Conservation (phyloP, 2,329 filamentous ascomycete genomes). For the Elsinoe arachidis region DNA sequence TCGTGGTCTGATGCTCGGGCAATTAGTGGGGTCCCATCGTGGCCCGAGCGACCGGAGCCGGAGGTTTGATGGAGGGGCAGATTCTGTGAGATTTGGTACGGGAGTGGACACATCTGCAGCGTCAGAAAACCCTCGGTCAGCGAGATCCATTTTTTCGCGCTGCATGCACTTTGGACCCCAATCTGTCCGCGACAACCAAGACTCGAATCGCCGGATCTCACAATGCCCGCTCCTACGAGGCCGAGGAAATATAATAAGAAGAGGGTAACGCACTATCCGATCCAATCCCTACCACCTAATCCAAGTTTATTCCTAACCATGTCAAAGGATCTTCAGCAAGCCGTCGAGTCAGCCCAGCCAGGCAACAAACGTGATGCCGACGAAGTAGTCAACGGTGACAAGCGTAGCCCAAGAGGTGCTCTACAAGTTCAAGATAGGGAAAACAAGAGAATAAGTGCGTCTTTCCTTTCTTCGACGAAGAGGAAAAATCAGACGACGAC, state of each 20-base stretch:
- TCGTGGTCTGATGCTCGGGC: neutral
- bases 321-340: slow-evolving; percentile 11
- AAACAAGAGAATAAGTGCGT: slow-evolving; percentile 18
- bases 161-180: neutral
- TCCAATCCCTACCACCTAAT: neutral
- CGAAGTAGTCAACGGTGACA: slow-evolving; percentile 10
- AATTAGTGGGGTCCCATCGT: neutral
- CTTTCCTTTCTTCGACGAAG: neutral
- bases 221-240: slow-evolving; percentile 8
- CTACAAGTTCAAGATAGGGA: slow-evolving; percentile 15
- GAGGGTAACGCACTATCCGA: slow-evolving; percentile 2
- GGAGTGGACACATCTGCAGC: too few relatives aligned
- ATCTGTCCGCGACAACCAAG: neutral
- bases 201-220: neutral
- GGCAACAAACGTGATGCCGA: slow-evolving; percentile 11
- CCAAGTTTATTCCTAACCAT: neutral
- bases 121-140: neutral
- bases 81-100: neutral
- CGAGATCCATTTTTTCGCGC: neutral
- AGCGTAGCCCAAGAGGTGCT: slow-evolving; percentile 12
- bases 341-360: slow-evolving; percentile 6
- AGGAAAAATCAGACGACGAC: neutral
- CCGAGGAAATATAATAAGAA: slow-evolving; percentile 12
- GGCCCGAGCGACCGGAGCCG: too few relatives aligned
- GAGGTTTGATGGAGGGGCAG: too few relatives aligned